Evolutionary conservation across 2,329 filamentous ascomycete species (phyloP), one percentile per base, ranked within the genome.

Genomic region (Pseudocercospora fuligena): DNA sequence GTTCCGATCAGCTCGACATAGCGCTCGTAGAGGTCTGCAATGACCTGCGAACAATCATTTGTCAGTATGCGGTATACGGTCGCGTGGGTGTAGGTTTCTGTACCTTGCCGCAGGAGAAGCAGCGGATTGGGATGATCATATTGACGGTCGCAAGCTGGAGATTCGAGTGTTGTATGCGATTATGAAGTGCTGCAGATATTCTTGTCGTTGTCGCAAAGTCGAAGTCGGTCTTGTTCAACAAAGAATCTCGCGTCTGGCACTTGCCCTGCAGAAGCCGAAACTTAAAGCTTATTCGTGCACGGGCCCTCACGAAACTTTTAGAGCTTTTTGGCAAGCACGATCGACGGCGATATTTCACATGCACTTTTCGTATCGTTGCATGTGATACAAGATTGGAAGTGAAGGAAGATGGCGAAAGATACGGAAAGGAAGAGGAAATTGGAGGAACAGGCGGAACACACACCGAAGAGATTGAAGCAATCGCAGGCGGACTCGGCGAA

Each of bases 61-160:
- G 33, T 69, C 33, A 67, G 61, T 40, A 51, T 11, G 57, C 57
- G 25, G 14, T 59, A 11, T 27, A 46, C 25, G 61, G 14, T n/a
- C 23, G 49, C 25, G 21, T 19, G 23, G 31, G 62, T n/a, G 60
- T 8, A 25, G 61, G 61, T 29, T 27, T 12, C 73, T 81, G 67
- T 82, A 97, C 95, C 92, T 99, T 99, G 81, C 95, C 95, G 81
- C 95, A 99, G 66, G 95, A 98, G 83, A 99, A 99, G 84, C 95
- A 99, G 74, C 95, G 93, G 72, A 99, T 92, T 2, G 95, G 95
- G 74, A 99, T 98, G 82, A 99, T 99, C 95, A 99, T 99, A 7
- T 58, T 91, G 83, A 56, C 67, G 61, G 62, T 61, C 43, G 64
- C n/a, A 36, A 58, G 11, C 8, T 47, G 21, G 47, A 14, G 21